Percentiles rank a stretch among this genome's conserved stretches.
phyloP scores from a whole-genome alignment of 768 basidiomycete genomes.

The Myochromella boudieri region DNA sequence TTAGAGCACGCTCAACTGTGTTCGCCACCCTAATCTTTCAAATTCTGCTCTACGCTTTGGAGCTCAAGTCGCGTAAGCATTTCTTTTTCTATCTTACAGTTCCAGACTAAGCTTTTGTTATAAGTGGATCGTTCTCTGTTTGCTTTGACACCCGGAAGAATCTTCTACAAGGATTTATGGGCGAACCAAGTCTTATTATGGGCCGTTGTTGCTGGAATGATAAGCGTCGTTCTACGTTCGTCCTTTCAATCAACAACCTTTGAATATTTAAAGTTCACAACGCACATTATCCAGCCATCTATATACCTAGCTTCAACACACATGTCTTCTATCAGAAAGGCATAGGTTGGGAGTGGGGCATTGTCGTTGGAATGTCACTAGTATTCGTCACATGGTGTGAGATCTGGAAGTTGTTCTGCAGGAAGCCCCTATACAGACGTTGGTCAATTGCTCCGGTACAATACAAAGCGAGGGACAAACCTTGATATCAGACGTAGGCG shows the following conservation, averaged over 20 bases:
- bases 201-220: conserved; percentile 33
- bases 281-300: conserved; percentile 32
- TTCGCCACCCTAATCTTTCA: conserved; percentile 39
- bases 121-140: conserved; percentile 39
- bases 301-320: conserved; percentile 36
- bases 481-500: too few relatives aligned
- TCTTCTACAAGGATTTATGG: conserved; percentile 35
- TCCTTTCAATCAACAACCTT: conserved; percentile 2
- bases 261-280: not conserved
- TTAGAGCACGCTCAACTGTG: conserved; percentile 33
- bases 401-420: conserved; percentile 35
- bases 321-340: conserved; percentile 36
- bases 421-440: conserved; percentile 27
- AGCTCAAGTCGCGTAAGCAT: conserved; percentile 36
- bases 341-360: conserved; percentile 40
- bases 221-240: conserved; percentile 37
- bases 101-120: not conserved
- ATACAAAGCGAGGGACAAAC: not conserved
- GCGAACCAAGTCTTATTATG: conserved; percentile 35
- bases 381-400: conserved; percentile 36
- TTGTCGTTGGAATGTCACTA: conserved; percentile 35
- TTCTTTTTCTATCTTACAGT: not conserved
- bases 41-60: conserved; percentile 34
- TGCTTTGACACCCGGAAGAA: conserved; percentile 30
- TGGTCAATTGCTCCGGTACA: conserved; percentile 20